Evolutionary conservation across 495 filamentous ascomycete genomes (phyloP), one percentile per base, ranked within the genome.

Genomic region (Aspergillus olivimuriae): DNA sequence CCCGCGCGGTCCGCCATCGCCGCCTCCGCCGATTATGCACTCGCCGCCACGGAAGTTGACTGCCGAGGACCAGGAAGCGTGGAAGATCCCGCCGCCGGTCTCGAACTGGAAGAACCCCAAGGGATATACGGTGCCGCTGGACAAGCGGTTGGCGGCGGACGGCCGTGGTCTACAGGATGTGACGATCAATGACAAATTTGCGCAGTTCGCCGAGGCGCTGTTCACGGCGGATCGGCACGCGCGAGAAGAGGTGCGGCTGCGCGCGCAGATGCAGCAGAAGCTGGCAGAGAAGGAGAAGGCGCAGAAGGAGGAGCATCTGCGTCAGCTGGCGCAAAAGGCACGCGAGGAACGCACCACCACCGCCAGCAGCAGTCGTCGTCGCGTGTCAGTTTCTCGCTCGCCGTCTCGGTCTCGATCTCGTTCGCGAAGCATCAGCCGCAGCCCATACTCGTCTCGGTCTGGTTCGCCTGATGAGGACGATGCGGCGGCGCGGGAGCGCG

Each of bases 61-160:
- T 0, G 92, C 92, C 9, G 91, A 91, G 60, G 92, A 99, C 53
- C 94, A 97, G 66, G 92, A 96, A 63, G 86, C 84, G 11, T 98
- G 92, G 92, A 87, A 82, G 47, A 94, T 98, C 24, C 89, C 92
- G 1, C 91, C 92, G 0, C 84, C 94, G 0, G 84, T 99, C 2
- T 94, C 87, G 12, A 95, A 96, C 61, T 99, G 92, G 92, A 99
- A 99, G 77, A 99, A 99, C 56, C 87, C 91, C 0, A 96, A 95
- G 68, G 92, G 92, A 57, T 99, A 95, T 54, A 99, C 92, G 0
- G 88, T 99, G 2, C 89, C 92, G 3, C 68, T 99, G 17, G 94
- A 97, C 58, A 99, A 97, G 71, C 85, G 92, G 60, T 68, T 99
- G 49, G 92, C 92, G n/a, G 89, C 92, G 1, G 90, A 96, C 66